phyloP scores from a whole-genome alignment of 345 rosid species.

The Sonneratia alba region DNA sequence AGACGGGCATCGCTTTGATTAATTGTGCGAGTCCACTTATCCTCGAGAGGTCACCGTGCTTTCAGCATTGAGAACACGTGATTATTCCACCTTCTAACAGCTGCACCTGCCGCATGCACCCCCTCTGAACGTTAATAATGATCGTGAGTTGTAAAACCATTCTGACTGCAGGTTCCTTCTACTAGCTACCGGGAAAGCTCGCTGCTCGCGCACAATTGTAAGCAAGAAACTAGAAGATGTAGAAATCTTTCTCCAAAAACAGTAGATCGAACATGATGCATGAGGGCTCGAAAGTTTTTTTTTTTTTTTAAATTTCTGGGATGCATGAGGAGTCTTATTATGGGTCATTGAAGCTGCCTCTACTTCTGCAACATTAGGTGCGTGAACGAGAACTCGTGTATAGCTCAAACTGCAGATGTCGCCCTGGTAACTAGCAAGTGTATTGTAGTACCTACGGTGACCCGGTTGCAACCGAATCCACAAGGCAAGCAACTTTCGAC shows the following conservation, averaged over 20 bases:
- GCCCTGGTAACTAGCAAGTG: conserved; percentile 95
- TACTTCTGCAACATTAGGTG: conserved; percentile 89
- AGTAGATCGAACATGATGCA: background rate
- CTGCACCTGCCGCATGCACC: conserved; percentile 74
- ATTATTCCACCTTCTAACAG: conserved; percentile 85
- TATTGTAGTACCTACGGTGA: conserved; percentile 93
- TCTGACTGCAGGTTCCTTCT: background rate
- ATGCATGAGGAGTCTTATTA: conserved; percentile 42
- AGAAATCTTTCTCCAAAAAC: background rate
- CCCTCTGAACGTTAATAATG: conserved; percentile 39
- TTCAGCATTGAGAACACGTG: conserved; percentile 97
- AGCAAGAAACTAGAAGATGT: background rate
- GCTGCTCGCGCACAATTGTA: background rate
- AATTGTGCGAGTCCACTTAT: conserved; percentile 87
- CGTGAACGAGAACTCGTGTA: conserved; percentile 91
- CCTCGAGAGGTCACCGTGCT: conserved; percentile 95
- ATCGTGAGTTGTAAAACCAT: background rate
- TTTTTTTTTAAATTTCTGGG: too few species aligned
- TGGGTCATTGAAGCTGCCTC: conserved; percentile 56
- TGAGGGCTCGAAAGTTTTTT: background rate
- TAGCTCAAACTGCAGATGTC: conserved; percentile 92
- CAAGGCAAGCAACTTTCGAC: too few species aligned
- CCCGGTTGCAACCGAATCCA: conserved; percentile 97
- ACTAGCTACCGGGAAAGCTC: background rate
- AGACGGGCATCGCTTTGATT: conserved; percentile 93